Base-by-base conservation (phyloP, 192 early-diverging fungal species). In the Rhizophagus clarus region DNA sequence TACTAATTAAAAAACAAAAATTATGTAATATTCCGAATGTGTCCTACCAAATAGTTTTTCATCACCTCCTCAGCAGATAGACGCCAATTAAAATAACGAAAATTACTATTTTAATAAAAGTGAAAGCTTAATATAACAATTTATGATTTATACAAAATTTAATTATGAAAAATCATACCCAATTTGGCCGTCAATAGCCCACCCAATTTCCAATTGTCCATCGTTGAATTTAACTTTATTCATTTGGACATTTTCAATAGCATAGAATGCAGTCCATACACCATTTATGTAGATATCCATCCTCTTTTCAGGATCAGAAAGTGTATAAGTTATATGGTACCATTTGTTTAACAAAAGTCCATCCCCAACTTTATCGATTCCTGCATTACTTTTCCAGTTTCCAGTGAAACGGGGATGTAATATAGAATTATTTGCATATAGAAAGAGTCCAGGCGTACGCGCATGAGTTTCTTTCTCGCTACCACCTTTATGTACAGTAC, bases 321-420 rank as follows among this genome's bases (percentile, higher is more conserved):
- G 75, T 66, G 62, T 77, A 14, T 77, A 77, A 1, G 62, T 62
- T 66, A 77, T 26, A 77, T 77, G 75, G 6, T 77, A 77, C 75
- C 75, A 77, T 77, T 24, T 31, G 37, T 66, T 49, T 2, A 64
- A 5, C 22, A 29, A 12, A 45, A 77, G 31, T 14, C 9, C 61
- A 7, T 47, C 14, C 11, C 45, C 56, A 8, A n/a, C 32, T 12
- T 2, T 0, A 3, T 37, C 4, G n/a, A 62, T 75, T 31, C 73
- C 75, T 29, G 26, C 7, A 40, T 32, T 63, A 42, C 0, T 0
- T 15, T 42, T 29, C 37, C 20, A 31, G n/a, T 20, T 77, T n/a
- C 17, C 45, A 9, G 75, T 32, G n/a, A 66, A 47, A 32, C 75
- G 24, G n/a, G 24, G 3, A 66, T 26, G n/a, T 15, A 42, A 42